phyloP scores from a whole-genome alignment of 441 rosid species.

The Geranium incanum region DNA sequence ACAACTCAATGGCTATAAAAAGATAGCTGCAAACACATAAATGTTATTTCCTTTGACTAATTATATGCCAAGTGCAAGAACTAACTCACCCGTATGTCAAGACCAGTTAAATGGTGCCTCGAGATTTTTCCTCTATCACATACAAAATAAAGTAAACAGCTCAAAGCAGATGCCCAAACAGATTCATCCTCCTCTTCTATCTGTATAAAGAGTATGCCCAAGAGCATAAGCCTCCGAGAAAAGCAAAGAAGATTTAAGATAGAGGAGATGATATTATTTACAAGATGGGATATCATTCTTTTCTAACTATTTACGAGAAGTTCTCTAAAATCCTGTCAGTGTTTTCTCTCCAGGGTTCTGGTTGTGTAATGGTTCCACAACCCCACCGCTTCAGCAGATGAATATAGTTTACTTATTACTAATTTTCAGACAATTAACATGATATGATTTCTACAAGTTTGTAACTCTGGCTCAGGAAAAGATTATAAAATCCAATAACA shows the following conservation, averaged over 20 bases:
- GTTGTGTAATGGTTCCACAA: not conserved
- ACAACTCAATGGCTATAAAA: not conserved
- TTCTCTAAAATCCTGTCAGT: not conserved
- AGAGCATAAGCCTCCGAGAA: too few relatives aligned
- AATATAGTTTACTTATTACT: not conserved
- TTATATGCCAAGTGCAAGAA: constrained; percentile 11
- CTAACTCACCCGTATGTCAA: constrained; percentile 86
- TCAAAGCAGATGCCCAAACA: constrained; percentile 94
- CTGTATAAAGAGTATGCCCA: constrained; percentile 34
- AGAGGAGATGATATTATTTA: not conserved
- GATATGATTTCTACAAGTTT: not conserved
- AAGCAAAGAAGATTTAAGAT: not conserved
- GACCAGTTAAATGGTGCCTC: constrained; percentile 74
- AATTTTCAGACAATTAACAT: not conserved
- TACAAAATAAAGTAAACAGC: constrained; percentile 93
- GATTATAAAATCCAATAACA: not conserved
- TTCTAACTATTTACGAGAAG: not conserved
- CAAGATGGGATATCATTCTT: not conserved
- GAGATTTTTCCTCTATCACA: constrained; percentile 84
- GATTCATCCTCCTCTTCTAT: constrained; percentile 81
- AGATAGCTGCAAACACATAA: not conserved
- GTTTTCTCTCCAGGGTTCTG: not conserved
- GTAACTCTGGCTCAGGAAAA: not conserved
- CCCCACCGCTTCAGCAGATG: too few relatives aligned
- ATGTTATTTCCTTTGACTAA: not conserved